Evolutionary conservation across 805 yeast genomes (phyloP), one percentile per base, ranked within the genome.

Genomic region (Candida ipomoeae): DNA sequence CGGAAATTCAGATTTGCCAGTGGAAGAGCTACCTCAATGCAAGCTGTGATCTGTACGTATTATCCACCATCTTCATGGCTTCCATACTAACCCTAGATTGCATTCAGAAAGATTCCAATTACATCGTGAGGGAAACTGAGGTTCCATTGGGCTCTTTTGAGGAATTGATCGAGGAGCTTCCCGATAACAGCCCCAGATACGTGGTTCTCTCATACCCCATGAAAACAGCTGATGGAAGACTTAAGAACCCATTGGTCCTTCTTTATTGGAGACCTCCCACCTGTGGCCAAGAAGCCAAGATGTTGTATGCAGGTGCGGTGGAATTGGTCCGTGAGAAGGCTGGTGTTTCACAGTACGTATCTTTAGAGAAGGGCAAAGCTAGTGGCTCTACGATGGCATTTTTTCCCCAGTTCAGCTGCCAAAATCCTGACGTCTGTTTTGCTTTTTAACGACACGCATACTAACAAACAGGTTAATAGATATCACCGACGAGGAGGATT

Each of bases 221-320:
- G 59, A 80, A 79, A 21, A 66, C 79, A 7, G 64, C 71, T 32
- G 97, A 90, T 59, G 96, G 96, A 0, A 75, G 95, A 49, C 76
- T 79, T 60, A 78, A 82, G 43, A 76, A 81, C 8, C 97, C 96
- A 3, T 76, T 86, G 54, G 88, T 90, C 1, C 66, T 91, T 63
- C 59, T 91, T n/a, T 91, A 89, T 66, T 91, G 91, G 84, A 79
- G 88, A 53, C 97, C 97, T 3, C 85, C 84, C 23, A 89, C 96
- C 0, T 77, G 89, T n/a, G 85, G 87, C 15, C 92, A 85, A 63
- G 87, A 86, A 49, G 74, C 79, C 61, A 83, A 85, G 65, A 91
- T 90, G 97, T 69, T 88, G 44, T 90, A 89, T 60, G 97, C 97
- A 0, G 96, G 94, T 4, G 95, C 96, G 2, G 80, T 88, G 20